Evolutionary conservation across 371 early-diverging fungal species (phyloP).

Genomic region (Caulochytrium protostelioides): DNA sequence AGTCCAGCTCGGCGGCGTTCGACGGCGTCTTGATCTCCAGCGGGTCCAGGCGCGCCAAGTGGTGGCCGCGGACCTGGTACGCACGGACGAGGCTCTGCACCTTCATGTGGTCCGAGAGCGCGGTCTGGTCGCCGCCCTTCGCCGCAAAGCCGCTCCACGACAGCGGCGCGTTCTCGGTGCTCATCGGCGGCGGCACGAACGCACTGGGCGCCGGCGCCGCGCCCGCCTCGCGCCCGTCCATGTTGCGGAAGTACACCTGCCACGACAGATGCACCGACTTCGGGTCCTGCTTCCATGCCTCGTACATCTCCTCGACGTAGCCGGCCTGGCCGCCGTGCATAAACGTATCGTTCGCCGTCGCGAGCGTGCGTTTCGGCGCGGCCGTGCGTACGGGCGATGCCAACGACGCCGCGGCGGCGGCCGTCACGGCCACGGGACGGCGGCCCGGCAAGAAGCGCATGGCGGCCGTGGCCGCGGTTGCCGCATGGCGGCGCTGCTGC

Average conservation of each 20-base stretch:
- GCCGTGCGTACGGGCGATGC: no score
- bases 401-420: no score
- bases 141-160: background rate
- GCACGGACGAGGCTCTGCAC: constrained; percentile 91
- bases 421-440: no score
- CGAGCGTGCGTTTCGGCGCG: background rate
- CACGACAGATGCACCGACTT: constrained; percentile 82
- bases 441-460: no score
- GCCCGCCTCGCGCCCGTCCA: constrained; percentile 38
- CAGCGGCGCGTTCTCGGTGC: no score
- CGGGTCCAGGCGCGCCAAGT: constrained; percentile 80
- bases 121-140: constrained; percentile 5
- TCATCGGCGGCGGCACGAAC: constrained; percentile 57
- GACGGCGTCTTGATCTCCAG: constrained; percentile 46
- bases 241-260: constrained; percentile 87
- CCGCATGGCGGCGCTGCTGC: no score
- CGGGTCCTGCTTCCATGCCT: constrained; percentile 77
- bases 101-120: constrained; percentile 93
- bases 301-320: constrained; percentile 91
- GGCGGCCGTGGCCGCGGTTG: no score
- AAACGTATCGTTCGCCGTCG: constrained; percentile 26
- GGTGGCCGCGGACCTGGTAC: constrained; percentile 91
- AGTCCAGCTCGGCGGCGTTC: constrained; percentile 62
- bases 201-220: constrained; percentile 34
- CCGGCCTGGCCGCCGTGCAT: constrained; percentile 53